Percentiles rank a stretch among this genome's conserved stretches.
Evolutionary conservation across 2,329 filamentous ascomycete genomes (phyloP).

Genomic region (Fusarium sp.): DNA sequence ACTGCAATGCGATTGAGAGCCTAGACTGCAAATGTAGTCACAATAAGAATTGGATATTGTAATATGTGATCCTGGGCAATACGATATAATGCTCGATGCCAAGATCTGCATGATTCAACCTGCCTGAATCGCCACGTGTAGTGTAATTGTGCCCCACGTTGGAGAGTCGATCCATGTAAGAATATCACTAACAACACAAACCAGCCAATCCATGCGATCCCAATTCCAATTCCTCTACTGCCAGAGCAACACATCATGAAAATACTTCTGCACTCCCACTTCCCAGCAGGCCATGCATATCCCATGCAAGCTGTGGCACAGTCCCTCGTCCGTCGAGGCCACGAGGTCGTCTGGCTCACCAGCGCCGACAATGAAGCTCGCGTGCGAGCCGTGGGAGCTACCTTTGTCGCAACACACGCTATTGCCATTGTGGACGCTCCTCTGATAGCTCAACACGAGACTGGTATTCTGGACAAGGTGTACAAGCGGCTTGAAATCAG

Average conservation of each 20-base stretch:
- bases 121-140: background rate
- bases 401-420: constrained; percentile 51
- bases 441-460: constrained; percentile 47
- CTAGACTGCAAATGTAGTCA: background rate
- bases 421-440: constrained; percentile 52
- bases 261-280: constrained; percentile 57
- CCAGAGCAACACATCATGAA: constrained; percentile 50
- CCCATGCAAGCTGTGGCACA: constrained; percentile 58
- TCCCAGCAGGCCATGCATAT: constrained; percentile 56
- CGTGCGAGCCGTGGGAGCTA: constrained; percentile 53
- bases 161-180: background rate
- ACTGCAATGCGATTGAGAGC: no score
- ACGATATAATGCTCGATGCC: background rate
- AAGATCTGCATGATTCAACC: background rate
- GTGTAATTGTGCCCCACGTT: background rate
- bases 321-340: constrained; percentile 55
- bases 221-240: background rate
- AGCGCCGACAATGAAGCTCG: constrained; percentile 52
- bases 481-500: constrained; percentile 47
- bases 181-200: background rate
- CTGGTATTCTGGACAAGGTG: constrained; percentile 52
- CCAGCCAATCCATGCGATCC: background rate
- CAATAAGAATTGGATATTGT: background rate
- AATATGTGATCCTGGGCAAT: background rate
- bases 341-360: constrained; percentile 57